Conservation (phyloP, 2,329 filamentous ascomycete genomes). For the Fusarium veterinarium region DNA sequence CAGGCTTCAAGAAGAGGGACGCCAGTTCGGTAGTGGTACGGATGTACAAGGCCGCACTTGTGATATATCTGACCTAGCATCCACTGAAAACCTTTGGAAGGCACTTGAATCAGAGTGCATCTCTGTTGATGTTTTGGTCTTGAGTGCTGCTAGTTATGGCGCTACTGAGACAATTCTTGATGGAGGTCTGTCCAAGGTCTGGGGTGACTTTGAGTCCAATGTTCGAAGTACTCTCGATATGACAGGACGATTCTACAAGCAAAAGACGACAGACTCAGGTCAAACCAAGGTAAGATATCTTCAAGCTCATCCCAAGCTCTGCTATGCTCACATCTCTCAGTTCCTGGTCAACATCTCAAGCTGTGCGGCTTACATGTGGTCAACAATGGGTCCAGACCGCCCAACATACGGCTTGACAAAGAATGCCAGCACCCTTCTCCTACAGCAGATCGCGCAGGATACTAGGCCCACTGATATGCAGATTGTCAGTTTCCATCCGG, state of each 20-base stretch:
- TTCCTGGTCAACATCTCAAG: not conserved
- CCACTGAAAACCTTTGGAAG: not conserved
- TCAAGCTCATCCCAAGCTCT: accelerated
- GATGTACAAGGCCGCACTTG: not conserved
- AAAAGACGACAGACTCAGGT: accelerated
- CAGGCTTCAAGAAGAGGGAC: not conserved
- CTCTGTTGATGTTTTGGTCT: not conserved
- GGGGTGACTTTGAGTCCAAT: not conserved
- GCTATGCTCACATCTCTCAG: not conserved
- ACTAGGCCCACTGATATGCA: not conserved
- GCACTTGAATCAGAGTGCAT: accelerated
- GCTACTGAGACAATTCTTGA: not conserved
- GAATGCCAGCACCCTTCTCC: not conserved
- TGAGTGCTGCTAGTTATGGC: not conserved
- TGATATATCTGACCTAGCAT: not conserved
- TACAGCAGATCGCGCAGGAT: not conserved
- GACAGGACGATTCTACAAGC: not conserved
- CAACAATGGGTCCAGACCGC: not conserved
- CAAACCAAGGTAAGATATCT: not conserved
- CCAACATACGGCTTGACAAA: not conserved
- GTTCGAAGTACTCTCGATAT: not conserved
- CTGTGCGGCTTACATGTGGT: not conserved
- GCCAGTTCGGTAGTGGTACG: not conserved
- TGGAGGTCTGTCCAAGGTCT: not conserved
- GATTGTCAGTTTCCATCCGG: not conserved